Evolutionary conservation across 805 yeast genomes (phyloP).

Genomic region (Lipomyces starkeyi): DNA sequence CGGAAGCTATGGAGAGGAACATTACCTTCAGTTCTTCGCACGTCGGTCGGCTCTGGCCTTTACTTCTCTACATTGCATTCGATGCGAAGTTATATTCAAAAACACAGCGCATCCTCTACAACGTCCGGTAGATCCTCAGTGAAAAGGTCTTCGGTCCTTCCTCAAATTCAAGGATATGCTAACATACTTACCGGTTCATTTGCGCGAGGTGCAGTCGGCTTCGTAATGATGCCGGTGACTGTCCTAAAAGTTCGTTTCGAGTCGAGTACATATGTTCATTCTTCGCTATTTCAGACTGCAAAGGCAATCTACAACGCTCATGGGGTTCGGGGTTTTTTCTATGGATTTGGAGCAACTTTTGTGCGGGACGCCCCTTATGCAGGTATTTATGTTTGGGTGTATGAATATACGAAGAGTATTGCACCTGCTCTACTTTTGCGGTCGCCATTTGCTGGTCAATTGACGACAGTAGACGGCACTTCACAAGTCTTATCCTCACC

Average conservation of each 20-base stretch:
- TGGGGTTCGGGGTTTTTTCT: conserved; percentile 74
- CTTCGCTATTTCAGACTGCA: conserved; percentile 65
- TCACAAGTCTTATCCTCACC: conserved; percentile 39
- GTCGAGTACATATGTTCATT: conserved; percentile 74
- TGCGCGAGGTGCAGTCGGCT: conserved; percentile 82
- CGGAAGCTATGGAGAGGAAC: conserved; percentile 86
- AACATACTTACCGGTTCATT: conserved; percentile 79
- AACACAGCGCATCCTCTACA: background rate
- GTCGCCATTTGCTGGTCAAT: conserved; percentile 6
- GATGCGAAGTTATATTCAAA: conserved; percentile 50
- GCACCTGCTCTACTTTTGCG: conserved; percentile 54
- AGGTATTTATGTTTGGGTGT: conserved; percentile 84
- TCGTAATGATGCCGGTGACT: conserved; percentile 92
- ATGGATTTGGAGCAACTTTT: conserved; percentile 86
- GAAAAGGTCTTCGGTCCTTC: conserved; percentile 57
- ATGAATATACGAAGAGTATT: conserved; percentile 71
- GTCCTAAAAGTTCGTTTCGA: conserved; percentile 88
- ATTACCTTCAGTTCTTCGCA: conserved; percentile 84
- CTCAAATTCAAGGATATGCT: conserved; percentile 70
- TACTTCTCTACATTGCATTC: conserved; percentile 76
- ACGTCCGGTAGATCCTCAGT: conserved; percentile 19
- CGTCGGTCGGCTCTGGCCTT: conserved; percentile 88
- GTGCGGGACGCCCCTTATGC: conserved; percentile 96
- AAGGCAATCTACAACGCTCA: conserved; percentile 58
- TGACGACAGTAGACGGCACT: conserved; percentile 5